A percentile compares a stretch with the other conserved stretches of the same genome.
Evolutionary conservation across 176 grass and related monocot species (phyloP).

Genomic region (Tillandsia leiboldiana): DNA sequence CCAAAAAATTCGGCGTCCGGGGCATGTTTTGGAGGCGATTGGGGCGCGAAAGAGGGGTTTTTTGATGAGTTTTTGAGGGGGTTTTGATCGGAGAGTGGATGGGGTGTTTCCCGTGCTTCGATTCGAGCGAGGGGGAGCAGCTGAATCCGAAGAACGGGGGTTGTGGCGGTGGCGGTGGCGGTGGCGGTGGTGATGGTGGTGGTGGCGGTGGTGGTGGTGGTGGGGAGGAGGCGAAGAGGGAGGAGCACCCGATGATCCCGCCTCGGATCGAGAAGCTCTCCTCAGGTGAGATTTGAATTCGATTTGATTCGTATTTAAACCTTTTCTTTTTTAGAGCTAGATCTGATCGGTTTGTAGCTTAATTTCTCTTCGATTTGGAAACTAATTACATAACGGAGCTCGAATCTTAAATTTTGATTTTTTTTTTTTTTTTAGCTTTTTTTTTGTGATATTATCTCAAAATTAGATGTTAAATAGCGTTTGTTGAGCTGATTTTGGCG

Average conservation of each 20-base stretch:
- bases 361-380: constrained; percentile 4
- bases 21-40: constrained; percentile 1
- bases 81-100: constrained; percentile 15
- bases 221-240: constrained; percentile 11
- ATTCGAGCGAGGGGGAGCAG: constrained; percentile 28
- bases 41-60: not conserved
- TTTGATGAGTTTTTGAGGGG: not conserved
- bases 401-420: not conserved
- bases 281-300: constrained; percentile 23
- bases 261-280: constrained; percentile 26
- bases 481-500: not conserved
- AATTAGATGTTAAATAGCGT: not conserved
- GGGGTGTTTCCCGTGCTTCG: constrained; percentile 90
- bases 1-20: not conserved
- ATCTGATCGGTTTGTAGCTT: constrained; percentile 30
- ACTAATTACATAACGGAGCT: not conserved
- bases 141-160: constrained; percentile 19
- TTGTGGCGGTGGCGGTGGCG: not conserved
- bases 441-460: not conserved
- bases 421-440: not conserved
- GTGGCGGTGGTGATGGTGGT: not conserved
- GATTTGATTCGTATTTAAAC: not conserved
- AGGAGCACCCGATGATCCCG: constrained; percentile 25
- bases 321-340: not conserved
- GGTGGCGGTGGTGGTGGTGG: not conserved